Conservation (phyloP, 768 basidiomycete species). For the Kwoniella bestiolae region DNA sequence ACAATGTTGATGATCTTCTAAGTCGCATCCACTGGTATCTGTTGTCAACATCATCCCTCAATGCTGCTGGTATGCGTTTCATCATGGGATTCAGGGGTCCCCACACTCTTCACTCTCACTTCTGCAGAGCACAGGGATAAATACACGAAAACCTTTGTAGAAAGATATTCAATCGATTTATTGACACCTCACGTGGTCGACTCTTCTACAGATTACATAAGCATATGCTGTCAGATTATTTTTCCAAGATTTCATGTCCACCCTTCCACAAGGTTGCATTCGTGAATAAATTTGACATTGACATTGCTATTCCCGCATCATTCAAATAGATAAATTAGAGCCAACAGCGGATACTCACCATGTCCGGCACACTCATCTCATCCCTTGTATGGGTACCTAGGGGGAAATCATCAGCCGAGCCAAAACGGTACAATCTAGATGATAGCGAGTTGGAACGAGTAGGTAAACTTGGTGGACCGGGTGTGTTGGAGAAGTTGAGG, state of each 20-base stretch:
- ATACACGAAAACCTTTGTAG: too few relatives aligned
- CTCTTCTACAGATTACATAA: not conserved
- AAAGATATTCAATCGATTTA: not conserved
- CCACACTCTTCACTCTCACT: not conserved
- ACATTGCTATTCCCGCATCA: too few relatives aligned
- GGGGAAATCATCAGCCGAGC: constrained; percentile 74
- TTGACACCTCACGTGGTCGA: not conserved
- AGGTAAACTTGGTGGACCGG: constrained; percentile 87
- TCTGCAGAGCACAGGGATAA: too few relatives aligned
- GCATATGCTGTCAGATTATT: not conserved
- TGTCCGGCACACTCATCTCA: constrained; percentile 57
- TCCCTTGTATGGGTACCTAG: constrained; percentile 69
- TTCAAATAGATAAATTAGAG: constrained; percentile 5
- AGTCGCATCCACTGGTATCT: too few relatives aligned
- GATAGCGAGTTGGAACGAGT: constrained; percentile 88
- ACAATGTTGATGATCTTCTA: too few relatives aligned
- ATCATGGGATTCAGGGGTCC: not conserved
- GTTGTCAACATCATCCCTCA: too few relatives aligned
- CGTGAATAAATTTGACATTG: too few relatives aligned
- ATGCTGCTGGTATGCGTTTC: too few relatives aligned
- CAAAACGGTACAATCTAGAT: constrained; percentile 85
- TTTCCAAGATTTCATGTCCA: not conserved
- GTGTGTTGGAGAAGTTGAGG: constrained; percentile 74
- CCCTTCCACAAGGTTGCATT: too few relatives aligned
- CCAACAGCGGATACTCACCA: too few relatives aligned